These are phyloP conservation scores for Jaltomata sinuosa DNA, from an alignment of 257 asterid species.

Conservation along the genomic window DNA sequence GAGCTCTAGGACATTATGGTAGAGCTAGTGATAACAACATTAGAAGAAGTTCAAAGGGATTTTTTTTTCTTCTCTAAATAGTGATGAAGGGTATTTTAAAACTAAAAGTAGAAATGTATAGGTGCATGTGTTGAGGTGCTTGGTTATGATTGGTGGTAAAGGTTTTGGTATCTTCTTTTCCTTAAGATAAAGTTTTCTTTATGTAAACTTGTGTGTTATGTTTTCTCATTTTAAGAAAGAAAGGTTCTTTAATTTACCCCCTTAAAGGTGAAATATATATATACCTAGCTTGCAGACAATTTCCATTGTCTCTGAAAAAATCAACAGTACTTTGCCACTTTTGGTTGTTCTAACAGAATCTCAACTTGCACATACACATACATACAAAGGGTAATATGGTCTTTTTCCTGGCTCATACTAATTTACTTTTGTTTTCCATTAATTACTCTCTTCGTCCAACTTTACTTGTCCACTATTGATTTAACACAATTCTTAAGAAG, in stretches of 20 bases:
- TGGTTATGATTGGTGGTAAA: slow-evolving; percentile 38
- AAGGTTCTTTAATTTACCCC: background rate
- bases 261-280: background rate
- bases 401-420: background rate
- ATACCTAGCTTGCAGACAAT: background rate
- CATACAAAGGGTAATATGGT: background rate
- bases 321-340: background rate
- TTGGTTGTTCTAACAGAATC: background rate
- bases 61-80: background rate
- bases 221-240: background rate
- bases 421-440: background rate
- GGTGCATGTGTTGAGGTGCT: slow-evolving; percentile 20
- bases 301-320: background rate
- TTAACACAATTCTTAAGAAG: too few species aligned
- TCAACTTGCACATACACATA: background rate
- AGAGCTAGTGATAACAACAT: slow-evolving; percentile 4
- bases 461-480: too few species aligned
- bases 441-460: too few species aligned
- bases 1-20: background rate
- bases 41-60: background rate
- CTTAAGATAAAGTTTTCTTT: slow-evolving; percentile 53
- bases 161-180: slow-evolving; percentile 81
- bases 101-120: background rate
- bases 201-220: background rate
- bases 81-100: background rate